Base-by-base conservation (phyloP, 306 rosid species). In the Castanea crenata region DNA sequence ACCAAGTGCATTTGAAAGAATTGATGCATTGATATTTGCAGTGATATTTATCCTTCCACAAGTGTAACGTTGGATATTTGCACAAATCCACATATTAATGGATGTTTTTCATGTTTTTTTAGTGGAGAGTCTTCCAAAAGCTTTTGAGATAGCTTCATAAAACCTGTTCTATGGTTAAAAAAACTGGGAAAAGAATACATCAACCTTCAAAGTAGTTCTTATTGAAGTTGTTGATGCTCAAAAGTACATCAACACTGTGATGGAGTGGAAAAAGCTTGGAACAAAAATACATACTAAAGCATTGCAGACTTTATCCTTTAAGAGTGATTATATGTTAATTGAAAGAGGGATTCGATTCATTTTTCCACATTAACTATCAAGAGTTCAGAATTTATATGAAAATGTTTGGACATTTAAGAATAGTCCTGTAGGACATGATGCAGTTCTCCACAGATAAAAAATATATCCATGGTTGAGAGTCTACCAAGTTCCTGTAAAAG, bases 1-100 rank as follows among this genome's bases (percentile, higher is more conserved):
- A 72, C 82, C 83, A 81, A 81, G 78, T 83, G 76, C 79, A 21
- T 77, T 62, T 79, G 68, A 78, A 81, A 81, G 81, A 78, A 83
- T 85, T 75, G 86, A 76, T 73, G 46, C 64, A 73, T 54, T 52
- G 44, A 73, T 56, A 46, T 69, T 76, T 76, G 82, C 81, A 83
- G 72, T 83, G 76, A 78, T 83, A 77, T 44, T 75, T 81, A 59
- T 81, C 84, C 85, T 72, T 74, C 76, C 52, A 46, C 81, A 81
- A 75, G 82, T 75, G 87, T 85, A 65, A 81, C 81, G 71, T 74
- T 73, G 82, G 87, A 73, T 69, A 64, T 74, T 55, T 80, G 78
- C 80, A 65, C 79, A 76, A 34, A 79, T 80, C 75, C 80, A 65
- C 77, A 76, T 49, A 79, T 75, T 85, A 73, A 72, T 79, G 74